phyloP scores from a whole-genome alignment of 768 basidiomycete genomes.

The Tephrocybe rancida region DNA sequence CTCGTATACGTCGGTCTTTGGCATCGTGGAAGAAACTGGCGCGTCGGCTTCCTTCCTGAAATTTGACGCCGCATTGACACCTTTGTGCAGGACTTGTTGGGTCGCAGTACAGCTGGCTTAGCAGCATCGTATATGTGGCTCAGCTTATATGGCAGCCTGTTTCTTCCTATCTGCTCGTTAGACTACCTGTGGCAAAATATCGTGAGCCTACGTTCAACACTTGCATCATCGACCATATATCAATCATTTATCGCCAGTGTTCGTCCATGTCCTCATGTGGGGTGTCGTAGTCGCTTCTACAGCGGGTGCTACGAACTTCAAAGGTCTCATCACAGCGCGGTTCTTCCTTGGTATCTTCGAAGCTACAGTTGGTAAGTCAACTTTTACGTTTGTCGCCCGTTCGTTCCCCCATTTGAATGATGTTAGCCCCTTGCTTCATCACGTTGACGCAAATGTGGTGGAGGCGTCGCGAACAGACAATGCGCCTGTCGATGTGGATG shows the following conservation, averaged over 20 bases:
- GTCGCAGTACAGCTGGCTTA: conserved; percentile 46
- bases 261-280: conserved; percentile 45
- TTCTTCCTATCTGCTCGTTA: conserved; percentile 42
- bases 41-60: conserved; percentile 2
- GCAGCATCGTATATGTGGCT: conserved; percentile 46
- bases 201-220: conserved; percentile 21
- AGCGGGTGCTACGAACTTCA: conserved; percentile 41
- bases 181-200: conserved; percentile 40
- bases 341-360: conserved; percentile 50
- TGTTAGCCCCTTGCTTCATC: conserved; percentile 47
- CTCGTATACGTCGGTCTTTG: conserved; percentile 50
- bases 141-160: conserved; percentile 46
- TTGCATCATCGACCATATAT: not conserved
- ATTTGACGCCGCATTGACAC: not conserved
- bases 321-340: conserved; percentile 39
- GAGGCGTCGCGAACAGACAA: conserved; percentile 48
- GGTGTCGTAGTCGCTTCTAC: conserved; percentile 38
- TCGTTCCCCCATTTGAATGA: conserved; percentile 26
- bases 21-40: conserved; percentile 37
- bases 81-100: conserved; percentile 33
- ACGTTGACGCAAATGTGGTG: conserved; percentile 55
- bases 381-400: conserved; percentile 30
- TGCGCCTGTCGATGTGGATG: conserved; percentile 44
- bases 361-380: conserved; percentile 40
- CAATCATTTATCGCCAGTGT: conserved; percentile 18